phyloP scores from a whole-genome alignment of 768 basidiomycete species.

The Solioccasus polychromus region DNA sequence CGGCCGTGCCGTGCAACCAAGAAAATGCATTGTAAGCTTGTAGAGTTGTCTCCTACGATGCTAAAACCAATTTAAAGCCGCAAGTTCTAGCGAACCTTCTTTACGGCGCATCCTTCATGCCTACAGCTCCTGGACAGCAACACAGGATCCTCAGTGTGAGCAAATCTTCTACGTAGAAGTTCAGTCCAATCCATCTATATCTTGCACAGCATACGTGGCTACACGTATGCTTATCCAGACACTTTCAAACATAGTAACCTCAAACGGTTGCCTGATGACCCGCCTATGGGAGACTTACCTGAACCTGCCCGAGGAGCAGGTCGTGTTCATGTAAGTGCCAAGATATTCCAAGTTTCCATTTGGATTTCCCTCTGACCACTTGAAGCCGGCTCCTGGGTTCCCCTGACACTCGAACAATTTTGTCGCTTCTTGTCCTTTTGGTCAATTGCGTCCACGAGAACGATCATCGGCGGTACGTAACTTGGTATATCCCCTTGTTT shows the following conservation, averaged over 20 bases:
- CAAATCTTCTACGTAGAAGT: conserved; percentile 7
- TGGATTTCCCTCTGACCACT: conserved; percentile 5
- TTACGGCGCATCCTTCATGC: conserved; percentile 67
- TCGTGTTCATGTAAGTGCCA: conserved; percentile 66
- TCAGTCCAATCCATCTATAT: neutral
- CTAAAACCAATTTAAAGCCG: conserved; percentile 2
- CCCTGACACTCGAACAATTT: conserved; percentile 57
- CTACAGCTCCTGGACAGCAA: conserved; percentile 74
- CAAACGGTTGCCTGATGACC: conserved; percentile 56
- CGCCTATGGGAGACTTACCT: conserved; percentile 64
- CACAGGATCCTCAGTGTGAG: conserved; percentile 60
- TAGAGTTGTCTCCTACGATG: neutral
- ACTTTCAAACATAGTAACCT: conserved; percentile 81
- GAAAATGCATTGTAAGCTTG: conserved; percentile 62
- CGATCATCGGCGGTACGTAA: conserved; percentile 51
- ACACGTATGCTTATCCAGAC: conserved; percentile 73
- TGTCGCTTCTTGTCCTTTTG: conserved; percentile 67
- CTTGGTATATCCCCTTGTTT: conserved; percentile 6
- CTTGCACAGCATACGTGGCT: conserved; percentile 50
- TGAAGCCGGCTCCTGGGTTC: conserved; percentile 59
- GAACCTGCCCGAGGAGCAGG: conserved; percentile 66
- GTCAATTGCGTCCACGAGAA: conserved; percentile 67
- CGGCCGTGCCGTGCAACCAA: conserved; percentile 74
- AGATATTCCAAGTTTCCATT: neutral
- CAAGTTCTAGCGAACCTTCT: conserved; percentile 67